Percentiles rank a stretch among this genome's conserved stretches.
phyloP scores from a whole-genome alignment of 371 early-diverging fungal genomes.

The Parasitella parasitica region DNA sequence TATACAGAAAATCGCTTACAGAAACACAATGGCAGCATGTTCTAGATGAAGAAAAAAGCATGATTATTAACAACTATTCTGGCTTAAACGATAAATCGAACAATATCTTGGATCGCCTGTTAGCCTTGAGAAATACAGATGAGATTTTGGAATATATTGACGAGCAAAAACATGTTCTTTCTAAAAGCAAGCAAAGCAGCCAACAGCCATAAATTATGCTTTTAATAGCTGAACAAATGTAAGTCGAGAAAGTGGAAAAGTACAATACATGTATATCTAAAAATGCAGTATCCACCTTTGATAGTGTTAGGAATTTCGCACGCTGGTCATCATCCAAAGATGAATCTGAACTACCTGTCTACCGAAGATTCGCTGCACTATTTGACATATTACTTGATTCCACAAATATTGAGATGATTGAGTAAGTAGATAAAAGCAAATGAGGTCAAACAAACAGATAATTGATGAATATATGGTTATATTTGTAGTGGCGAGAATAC shows the following conservation, averaged over 20 bases:
- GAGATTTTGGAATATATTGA: slow-evolving; percentile 8
- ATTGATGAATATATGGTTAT: slow-evolving; percentile 10
- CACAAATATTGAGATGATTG: slow-evolving; percentile 9
- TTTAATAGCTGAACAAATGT: slow-evolving; percentile 9
- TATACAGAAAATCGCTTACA: neutral
- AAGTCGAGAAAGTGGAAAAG: slow-evolving; percentile 12
- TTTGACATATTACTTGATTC: slow-evolving; percentile 11
- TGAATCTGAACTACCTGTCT: slow-evolving; percentile 9
- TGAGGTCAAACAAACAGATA: slow-evolving; percentile 12
- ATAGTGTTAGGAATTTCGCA: slow-evolving; percentile 11
- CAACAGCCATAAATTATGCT: slow-evolving; percentile 4
- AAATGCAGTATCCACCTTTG: slow-evolving; percentile 15
- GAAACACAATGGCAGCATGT: neutral
- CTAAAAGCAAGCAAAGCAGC: slow-evolving; percentile 6
- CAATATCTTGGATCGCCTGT: slow-evolving; percentile 13
- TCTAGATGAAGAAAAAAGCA: slow-evolving; percentile 12
- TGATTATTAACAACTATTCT: slow-evolving; percentile 8
- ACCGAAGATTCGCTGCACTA: too few species aligned
- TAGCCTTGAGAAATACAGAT: slow-evolving; percentile 10
- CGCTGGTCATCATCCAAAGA: slow-evolving; percentile 12
- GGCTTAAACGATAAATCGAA: slow-evolving; percentile 10
- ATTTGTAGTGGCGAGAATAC: slow-evolving; percentile 10
- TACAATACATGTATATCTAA: slow-evolving; percentile 16
- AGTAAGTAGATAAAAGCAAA: slow-evolving; percentile 18
- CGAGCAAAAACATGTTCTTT: slow-evolving; percentile 9